Conservation (phyloP, 1,284 basidiomycete genomes). For the Cutaneotrichosporon cavernicola region DNA sequence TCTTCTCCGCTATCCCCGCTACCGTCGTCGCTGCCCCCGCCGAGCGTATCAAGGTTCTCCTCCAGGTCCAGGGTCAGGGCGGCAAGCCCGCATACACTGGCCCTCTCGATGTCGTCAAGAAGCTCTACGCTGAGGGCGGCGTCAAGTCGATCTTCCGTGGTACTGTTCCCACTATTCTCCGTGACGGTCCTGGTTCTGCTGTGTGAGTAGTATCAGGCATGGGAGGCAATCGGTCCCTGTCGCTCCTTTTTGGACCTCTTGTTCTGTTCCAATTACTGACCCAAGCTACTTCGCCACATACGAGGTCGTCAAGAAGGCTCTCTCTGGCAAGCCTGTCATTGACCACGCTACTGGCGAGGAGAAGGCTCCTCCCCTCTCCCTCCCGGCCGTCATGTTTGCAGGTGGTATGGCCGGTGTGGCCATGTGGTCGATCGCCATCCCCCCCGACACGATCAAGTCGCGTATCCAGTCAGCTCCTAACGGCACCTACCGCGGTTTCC, state of each 20-base stretch:
- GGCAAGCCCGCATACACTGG: conserved; percentile 79
- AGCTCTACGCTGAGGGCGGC: conserved; percentile 93
- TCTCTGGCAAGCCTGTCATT: conserved; percentile 54
- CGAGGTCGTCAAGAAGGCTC: conserved; percentile 82
- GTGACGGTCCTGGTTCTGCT: conserved; percentile 95
- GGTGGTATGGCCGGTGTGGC: conserved; percentile 94
- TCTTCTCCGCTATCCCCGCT: conserved; percentile 89
- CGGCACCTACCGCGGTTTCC: conserved; percentile 89
- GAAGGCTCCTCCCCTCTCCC: conserved; percentile 76
- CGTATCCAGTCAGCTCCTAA: conserved; percentile 94
- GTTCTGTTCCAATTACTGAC: background rate
- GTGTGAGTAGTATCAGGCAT: conserved; percentile 62
- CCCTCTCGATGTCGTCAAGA: conserved; percentile 84
- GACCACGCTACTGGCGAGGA: conserved; percentile 56
- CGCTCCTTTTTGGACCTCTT: too few relatives aligned
- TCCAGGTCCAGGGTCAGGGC: conserved; percentile 92
- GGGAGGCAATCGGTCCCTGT: too few relatives aligned
- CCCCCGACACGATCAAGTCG: conserved; percentile 94
- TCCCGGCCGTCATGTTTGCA: conserved; percentile 83
- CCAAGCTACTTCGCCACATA: conserved; percentile 93
- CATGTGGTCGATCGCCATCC: conserved; percentile 96
- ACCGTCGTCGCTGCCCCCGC: conserved; percentile 92
- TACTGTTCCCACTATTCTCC: conserved; percentile 82
- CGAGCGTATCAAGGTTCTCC: conserved; percentile 93
- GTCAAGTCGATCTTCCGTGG: conserved; percentile 90